Evolutionary conservation across 805 yeast genomes (phyloP), one percentile per base, ranked within the genome.

Genomic region (Lipomyces sp.): DNA sequence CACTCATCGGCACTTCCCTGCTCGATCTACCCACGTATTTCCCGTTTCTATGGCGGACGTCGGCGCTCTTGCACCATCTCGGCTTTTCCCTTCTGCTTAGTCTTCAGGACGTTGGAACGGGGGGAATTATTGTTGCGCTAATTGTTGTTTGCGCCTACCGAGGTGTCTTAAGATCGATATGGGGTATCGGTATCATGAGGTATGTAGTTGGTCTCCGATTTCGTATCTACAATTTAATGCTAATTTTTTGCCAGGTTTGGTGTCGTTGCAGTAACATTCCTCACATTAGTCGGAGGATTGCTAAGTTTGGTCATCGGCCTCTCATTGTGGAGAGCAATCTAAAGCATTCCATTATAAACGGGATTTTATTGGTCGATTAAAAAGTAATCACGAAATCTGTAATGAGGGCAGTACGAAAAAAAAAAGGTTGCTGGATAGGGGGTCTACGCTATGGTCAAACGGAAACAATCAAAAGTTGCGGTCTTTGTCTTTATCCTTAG

Each of bases 161-260:
- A 35, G 69, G 69, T 24, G 37, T 64, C 11, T 39, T 66, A 18
- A 60, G 69, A 5, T 60, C 69, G 29, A 64, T 66, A 29, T 66
- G 69, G 69, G 69, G 69, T 53, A 66, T 66, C 37, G 69, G 69
- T 2, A 66, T 66, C 60, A 66, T 66, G 69, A 63, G 69, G 66
- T 64, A 37, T 3, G 63, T 45, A 5, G 10, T 18, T 11, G 1
- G 2, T 30, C 18, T n/a, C 8, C 18, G 4, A 6, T 57, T 3
- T 2, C 8, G 1, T 32, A n/a, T 2, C 11, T 18, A n/a, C 15
- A 6, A 24, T 4, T 37, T 11, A 35, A 8, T 24, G 2, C 24
- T 33, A 7, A 32, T 7, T 24, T 11, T 24, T 50, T 24, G 24
- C 24, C 42, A 64, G 66, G 42, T 66, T 66, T 24, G 69, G 69